Evolutionary conservation across 176 grass and related monocot species (phyloP), one percentile per base, ranked within the genome.

Genomic region (Aegilops umbellulata): DNA sequence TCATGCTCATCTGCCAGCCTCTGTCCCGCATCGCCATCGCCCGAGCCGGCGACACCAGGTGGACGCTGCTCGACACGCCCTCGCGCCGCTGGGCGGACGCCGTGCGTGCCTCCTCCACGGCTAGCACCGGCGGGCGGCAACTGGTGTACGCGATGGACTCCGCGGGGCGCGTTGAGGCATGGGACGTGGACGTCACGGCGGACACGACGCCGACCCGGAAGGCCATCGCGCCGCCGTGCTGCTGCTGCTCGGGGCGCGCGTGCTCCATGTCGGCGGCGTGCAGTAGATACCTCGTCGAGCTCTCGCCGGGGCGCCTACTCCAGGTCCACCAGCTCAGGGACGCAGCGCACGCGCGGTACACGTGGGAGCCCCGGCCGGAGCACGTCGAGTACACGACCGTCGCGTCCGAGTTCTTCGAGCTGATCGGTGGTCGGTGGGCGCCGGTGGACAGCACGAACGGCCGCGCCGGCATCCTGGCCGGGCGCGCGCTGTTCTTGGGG

Each of bases 241-340:
- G 27, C 73, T 85, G 34, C 73, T 85, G 86, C 76, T 53, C 89
- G 14, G 24, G 2, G 3, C 41, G 14, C 49, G 29, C 61, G 66
- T 86, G 84, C 65, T 60, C 63, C 78, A 44, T 83, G 79, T 83
- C 84, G 23, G 74, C 57, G 13, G 25, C 41, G 3, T 83, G 90
- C 87, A 77, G 24, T 24, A 89, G 22, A 34, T 92, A 92, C 92
- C 89, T 94, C n/a, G 89, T 92, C 66, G 90, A 92, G 79, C 81
- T 89, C 36, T 71, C 92, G 35, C 87, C 71, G 25, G 87, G 89
- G 9, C 66, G 44, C 3, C 84, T 94, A 2, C 53, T 91, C 3
- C 87, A 87, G 85, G 84, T 94, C 35, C 81, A 87, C 77, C 70
- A 90, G 12, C 30, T 77, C 77, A 81, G 66, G 16, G 38, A 32